Evolutionary conservation across 169 alveolate genomes (phyloP), one percentile per base, ranked within the genome.

Genomic region (Plasmodium knowlesi): DNA sequence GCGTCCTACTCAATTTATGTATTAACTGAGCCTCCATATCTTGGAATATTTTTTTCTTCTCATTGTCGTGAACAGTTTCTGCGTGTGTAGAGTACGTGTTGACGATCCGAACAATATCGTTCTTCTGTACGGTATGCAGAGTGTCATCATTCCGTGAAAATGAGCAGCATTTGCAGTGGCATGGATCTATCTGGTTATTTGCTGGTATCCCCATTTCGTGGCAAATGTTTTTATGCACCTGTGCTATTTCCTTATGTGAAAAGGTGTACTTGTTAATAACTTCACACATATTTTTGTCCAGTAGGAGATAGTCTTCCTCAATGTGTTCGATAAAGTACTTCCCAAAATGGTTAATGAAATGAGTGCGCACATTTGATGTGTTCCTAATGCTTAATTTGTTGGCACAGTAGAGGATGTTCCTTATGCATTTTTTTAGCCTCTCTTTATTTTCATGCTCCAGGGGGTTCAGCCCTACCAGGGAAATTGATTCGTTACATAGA

Each of bases 331-430:
- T 74, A 53, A 61, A 85, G 25, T 85, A 61, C 16, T 72, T 85
- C 0, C 93, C 93, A 85, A 72, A 85, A 9, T 61, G 54, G 22
- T 74, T 73, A 3, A 85, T 85, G 32, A 85, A 73, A 74, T 85
- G 54, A 34, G 37, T 53, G 37, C 93, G 74, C 30, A 85, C 32
- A 74, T 74, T 73, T 85, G 50, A 78, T n/a, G 71, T 74, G 79
- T 85, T 85, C n/a, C 84, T 74, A 34, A 85, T 85, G 39, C 46
- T 72, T 74, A 85, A 41, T 74, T 85, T 85, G 70, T 85, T 67
- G 10, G 93, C 34, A 85, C 93, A 61, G 43, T 85, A 85, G 8
- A 85, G 43, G 14, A 85, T 85, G 79, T 85, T 85, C 25, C 93
- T 30, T 50, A 85, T 72, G 34, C 93, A 85, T 50, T 54, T 85